Evolutionary conservation across 345 rosid species (phyloP).

Genomic region (Turritis glabra): DNA sequence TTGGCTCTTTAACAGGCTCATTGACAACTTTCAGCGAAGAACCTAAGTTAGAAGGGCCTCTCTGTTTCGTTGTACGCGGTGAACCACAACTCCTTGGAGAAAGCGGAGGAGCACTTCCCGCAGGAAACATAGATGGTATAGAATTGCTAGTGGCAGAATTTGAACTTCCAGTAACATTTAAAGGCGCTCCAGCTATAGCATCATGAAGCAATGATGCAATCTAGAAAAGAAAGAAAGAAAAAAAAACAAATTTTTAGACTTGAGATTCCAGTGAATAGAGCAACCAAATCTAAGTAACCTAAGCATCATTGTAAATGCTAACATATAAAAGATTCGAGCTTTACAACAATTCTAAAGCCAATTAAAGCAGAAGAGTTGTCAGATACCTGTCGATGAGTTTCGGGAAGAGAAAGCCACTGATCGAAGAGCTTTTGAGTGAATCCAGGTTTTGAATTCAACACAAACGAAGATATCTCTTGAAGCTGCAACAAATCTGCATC

Average conservation of each 20-base stretch:
- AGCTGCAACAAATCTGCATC: conserved; percentile 87
- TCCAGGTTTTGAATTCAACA: conserved; percentile 68
- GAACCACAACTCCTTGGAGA: conserved; percentile 96
- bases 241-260: conserved; percentile 25
- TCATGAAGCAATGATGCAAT: conserved; percentile 71
- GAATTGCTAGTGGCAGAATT: conserved; percentile 55
- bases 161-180: conserved; percentile 66
- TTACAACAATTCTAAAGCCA: background rate
- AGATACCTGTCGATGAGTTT: conserved; percentile 71
- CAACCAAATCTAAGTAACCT: background rate
- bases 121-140: conserved; percentile 93
- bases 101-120: conserved; percentile 95
- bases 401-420: conserved; percentile 95
- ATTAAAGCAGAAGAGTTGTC: background rate
- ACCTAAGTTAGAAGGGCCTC: conserved; percentile 75
- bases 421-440: conserved; percentile 80
- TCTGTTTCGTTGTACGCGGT: conserved; percentile 74
- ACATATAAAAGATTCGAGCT: background rate
- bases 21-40: conserved; percentile 79
- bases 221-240: conserved; percentile 36
- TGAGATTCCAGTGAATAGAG: background rate
- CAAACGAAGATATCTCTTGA: conserved; percentile 72
- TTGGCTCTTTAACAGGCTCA: conserved; percentile 78
- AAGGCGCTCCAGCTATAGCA: conserved; percentile 75
- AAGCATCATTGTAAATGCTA: background rate